Evolutionary conservation across 2,329 filamentous ascomycete genomes (phyloP), one percentile per base, ranked within the genome.

Genomic region (Pleurostoma richardsiae): DNA sequence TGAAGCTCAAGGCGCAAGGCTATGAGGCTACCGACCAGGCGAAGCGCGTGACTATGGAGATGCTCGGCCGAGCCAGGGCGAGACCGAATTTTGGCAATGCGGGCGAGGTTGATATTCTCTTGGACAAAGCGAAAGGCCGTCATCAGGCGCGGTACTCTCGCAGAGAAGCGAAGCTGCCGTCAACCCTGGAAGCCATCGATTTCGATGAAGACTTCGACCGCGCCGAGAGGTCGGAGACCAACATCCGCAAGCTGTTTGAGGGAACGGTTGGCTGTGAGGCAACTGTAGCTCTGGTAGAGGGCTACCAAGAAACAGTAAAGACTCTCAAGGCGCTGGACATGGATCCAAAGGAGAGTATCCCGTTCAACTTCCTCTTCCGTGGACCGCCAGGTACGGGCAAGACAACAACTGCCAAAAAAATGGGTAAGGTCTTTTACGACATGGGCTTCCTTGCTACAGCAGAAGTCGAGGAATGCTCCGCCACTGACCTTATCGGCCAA

Each of bases 41-140:
- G 0, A 76, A 74, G 44, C 59, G 62, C 0, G 76, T 79, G 0
- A 83, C 77, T 0, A 64, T 83, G 48, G 80, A 83, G 3, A 68
- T 84, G n/a, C 68, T 91, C 0, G 64, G 66, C 5, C 73, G 83
- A 4, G 75, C 77, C 1, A 76, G 84, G 1, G 85, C 85, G 52
- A 71, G 79, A 1, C 76, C 77, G 0, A 77, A 86, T 51, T 88
- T 88, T 58, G 81, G 87, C 1, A 91, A 92, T 54, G 86, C 80
- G 0, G 80, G 85, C 0, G 86, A 89, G 51, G 78, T 94, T 19
- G 85, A 92, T 41, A 86, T 77, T n/a, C 58, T 89, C 0, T 67
- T 88, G 1, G 71, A 79, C 42, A 59, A 60, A 1, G 78, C 83
- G 1, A 86, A 86, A 50, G 49, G 50, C 3, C 55, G 58, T 0